phyloP scores from a whole-genome alignment of 2,329 filamentous ascomycete species.

The Penicillium expansum region DNA sequence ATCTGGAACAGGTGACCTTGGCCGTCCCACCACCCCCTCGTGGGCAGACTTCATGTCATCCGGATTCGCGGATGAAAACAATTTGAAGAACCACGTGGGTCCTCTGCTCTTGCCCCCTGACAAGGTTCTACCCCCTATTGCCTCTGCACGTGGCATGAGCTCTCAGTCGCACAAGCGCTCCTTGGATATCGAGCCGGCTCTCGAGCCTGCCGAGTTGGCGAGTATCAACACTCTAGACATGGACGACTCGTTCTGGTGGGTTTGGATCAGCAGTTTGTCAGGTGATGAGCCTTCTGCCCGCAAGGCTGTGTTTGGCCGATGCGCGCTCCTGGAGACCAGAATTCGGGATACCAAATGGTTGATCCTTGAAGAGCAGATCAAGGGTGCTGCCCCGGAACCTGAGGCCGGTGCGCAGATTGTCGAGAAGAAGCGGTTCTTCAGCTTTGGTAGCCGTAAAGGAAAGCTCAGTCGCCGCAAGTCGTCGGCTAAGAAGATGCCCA shows the following conservation, averaged over 20 bases:
- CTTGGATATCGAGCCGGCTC: conserved; percentile 63
- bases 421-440: conserved; percentile 93
- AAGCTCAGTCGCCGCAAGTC: conserved; percentile 69
- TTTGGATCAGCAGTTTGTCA: conserved; percentile 96
- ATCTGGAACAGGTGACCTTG: conserved; percentile 65
- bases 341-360: conserved; percentile 84
- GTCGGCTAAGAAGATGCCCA: conserved; percentile 58
- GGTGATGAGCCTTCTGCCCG: conserved; percentile 80
- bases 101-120: conserved; percentile 84
- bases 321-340: conserved; percentile 83
- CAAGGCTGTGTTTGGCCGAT: conserved; percentile 91
- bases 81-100: conserved; percentile 55
- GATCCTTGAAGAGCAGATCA: conserved; percentile 93
- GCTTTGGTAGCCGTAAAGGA: conserved; percentile 70
- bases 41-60: conserved; percentile 98
- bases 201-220: conserved; percentile 91
- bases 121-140: conserved; percentile 83
- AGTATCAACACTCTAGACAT: conserved; percentile 83
- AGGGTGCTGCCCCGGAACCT: conserved; percentile 82
- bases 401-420: conserved; percentile 85
- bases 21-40: conserved; percentile 87
- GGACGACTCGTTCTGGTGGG: conserved; percentile 99
- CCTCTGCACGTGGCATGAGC: conserved; percentile 68
- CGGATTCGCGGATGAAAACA: conserved; percentile 78
- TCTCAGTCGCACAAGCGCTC: conserved; percentile 79